These are phyloP conservation scores for Nemania serpens DNA, from an alignment of 2,329 filamentous ascomycete genomes.

Conservation along the genomic window DNA sequence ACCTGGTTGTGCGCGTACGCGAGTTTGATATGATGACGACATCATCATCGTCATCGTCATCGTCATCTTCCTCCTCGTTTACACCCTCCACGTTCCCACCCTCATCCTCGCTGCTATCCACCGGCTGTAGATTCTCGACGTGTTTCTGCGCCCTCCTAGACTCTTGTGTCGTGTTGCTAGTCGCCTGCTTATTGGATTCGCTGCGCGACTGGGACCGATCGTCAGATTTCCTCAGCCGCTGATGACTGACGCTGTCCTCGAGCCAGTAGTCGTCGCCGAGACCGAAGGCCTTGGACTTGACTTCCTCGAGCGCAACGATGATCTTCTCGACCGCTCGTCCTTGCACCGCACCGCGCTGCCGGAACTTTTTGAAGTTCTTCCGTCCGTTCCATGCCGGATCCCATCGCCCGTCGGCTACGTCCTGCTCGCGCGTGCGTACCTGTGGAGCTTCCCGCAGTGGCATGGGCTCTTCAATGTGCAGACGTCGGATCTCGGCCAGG, in stretches of 20 bases:
- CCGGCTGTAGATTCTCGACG: conserved; percentile 23
- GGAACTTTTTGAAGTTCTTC: conserved; percentile 94
- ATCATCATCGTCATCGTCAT: conserved; percentile 27
- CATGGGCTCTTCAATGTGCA: conserved; percentile 80
- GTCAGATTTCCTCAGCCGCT: conserved; percentile 39
- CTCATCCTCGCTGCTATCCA: conserved; percentile 36
- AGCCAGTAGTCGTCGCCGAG: conserved; percentile 80
- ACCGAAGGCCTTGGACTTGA: conserved; percentile 71
- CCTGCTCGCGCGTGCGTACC: conserved; percentile 52
- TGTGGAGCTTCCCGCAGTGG: conserved; percentile 56
- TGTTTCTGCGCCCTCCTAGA: conserved; percentile 19
- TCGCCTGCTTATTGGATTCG: conserved; percentile 29
- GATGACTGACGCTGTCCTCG: conserved; percentile 47
- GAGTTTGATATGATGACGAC: conserved; percentile 28
- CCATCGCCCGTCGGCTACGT: conserved; percentile 68
- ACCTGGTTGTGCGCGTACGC: conserved; percentile 40
- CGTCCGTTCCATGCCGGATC: conserved; percentile 89
- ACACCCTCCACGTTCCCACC: conserved; percentile 27
- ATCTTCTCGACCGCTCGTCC: conserved; percentile 51
- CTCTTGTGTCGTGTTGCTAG: not conserved
- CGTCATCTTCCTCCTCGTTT: conserved; percentile 35
- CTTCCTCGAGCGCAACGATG: conserved; percentile 74
- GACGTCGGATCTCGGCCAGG: conserved; percentile 71
- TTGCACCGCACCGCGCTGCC: conserved; percentile 57
- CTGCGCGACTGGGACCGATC: conserved; percentile 33